Conservation (phyloP, 139 green algal species). For the Chlorella sp. region DNA sequence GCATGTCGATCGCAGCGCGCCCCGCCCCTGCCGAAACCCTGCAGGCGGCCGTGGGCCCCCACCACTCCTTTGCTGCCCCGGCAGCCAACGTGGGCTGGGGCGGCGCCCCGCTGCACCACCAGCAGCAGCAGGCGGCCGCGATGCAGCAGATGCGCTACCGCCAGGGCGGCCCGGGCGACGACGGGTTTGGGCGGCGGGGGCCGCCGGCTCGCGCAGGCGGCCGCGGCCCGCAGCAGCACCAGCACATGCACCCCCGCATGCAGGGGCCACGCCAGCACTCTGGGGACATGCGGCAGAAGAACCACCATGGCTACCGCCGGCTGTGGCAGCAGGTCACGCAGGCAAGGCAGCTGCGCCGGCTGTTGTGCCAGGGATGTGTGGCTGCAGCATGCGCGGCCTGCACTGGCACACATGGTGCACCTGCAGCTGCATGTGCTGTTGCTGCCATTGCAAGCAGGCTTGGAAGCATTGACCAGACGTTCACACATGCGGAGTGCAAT, state of each 20-base stretch:
- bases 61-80: too few relatives aligned
- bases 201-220: too few relatives aligned
- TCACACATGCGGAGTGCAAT: too few relatives aligned
- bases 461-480: too few relatives aligned
- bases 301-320: conserved; percentile 62
- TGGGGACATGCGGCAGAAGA: background rate
- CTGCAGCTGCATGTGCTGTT: too few relatives aligned
- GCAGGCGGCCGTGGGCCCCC: too few relatives aligned
- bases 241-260: background rate
- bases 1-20: too few relatives aligned
- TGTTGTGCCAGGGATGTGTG: too few relatives aligned
- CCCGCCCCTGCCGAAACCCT: background rate
- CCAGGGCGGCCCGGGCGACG: background rate
- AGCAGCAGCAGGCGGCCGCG: background rate
- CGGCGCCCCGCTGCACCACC: conserved; percentile 12
- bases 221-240: background rate
- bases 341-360: conserved; percentile 10
- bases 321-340: conserved; percentile 75
- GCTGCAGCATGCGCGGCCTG: too few relatives aligned
- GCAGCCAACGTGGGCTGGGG: background rate
- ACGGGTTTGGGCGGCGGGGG: background rate
- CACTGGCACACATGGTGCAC: too few relatives aligned
- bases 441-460: too few relatives aligned
- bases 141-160: conserved; percentile 13
- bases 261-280: background rate